Conservation (phyloP, 768 basidiomycete genomes). For the Boletus subcaerulescens region DNA sequence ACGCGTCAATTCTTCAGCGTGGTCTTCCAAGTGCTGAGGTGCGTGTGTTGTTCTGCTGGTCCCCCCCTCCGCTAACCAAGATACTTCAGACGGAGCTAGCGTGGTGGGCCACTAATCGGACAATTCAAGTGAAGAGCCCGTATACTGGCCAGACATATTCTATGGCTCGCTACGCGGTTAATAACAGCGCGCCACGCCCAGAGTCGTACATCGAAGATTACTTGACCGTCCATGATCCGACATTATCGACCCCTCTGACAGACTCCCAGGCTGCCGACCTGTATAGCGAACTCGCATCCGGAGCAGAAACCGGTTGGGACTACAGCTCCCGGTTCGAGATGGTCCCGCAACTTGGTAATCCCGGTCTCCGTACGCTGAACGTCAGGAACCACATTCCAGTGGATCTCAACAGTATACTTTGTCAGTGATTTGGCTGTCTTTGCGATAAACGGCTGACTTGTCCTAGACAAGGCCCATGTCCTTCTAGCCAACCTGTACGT, state of each 20-base stretch:
- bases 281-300: slow-evolving; percentile 86
- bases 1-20: slow-evolving; percentile 69
- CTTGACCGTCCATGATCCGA: slow-evolving; percentile 66
- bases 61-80: not conserved
- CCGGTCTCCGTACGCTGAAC: slow-evolving; percentile 68
- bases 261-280: slow-evolving; percentile 57
- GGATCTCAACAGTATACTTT: slow-evolving; percentile 82
- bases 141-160: slow-evolving; percentile 63
- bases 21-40: slow-evolving; percentile 87
- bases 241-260: slow-evolving; percentile 51
- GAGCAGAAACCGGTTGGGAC: slow-evolving; percentile 72
- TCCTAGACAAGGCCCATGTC: slow-evolving; percentile 60
- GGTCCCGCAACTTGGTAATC: slow-evolving; percentile 37
- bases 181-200: slow-evolving; percentile 83
- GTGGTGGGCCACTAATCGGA: slow-evolving; percentile 82
- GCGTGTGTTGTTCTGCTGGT: slow-evolving; percentile 7
- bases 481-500: slow-evolving; percentile 62
- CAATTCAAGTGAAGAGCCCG: slow-evolving; percentile 63
- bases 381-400: slow-evolving; percentile 68
- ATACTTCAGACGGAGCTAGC: slow-evolving; percentile 61
- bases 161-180: slow-evolving; percentile 73
- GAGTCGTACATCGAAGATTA: slow-evolving; percentile 86
- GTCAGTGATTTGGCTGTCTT: slow-evolving; percentile 78
- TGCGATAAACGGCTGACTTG: slow-evolving; percentile 60
- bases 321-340: slow-evolving; percentile 45